phyloP scores from a whole-genome alignment of 2,329 filamentous ascomycete species.

The Fusarium pininemorale region DNA sequence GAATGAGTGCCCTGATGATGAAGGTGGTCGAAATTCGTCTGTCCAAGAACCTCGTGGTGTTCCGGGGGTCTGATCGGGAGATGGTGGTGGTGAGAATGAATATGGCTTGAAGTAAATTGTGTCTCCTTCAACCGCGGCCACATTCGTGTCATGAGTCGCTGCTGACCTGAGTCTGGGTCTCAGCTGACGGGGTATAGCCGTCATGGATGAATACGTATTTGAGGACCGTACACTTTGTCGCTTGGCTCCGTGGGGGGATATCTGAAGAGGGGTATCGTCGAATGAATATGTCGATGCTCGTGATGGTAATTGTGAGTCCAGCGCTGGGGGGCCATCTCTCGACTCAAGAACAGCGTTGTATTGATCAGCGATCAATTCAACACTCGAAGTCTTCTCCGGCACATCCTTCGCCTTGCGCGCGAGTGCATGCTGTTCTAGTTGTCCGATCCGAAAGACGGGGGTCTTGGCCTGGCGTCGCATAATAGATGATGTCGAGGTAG shows the following conservation, averaged over 20 bases:
- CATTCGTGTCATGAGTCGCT: slow-evolving; percentile 56
- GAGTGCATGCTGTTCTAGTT: slow-evolving; percentile 53
- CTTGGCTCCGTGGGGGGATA: slow-evolving; percentile 18
- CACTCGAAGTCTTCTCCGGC: slow-evolving; percentile 51
- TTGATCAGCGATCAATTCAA: slow-evolving; percentile 61
- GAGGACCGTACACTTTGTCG: slow-evolving; percentile 16
- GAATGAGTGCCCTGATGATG: slow-evolving; percentile 27
- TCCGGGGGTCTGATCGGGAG: slow-evolving; percentile 38
- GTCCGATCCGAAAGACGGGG: slow-evolving; percentile 59
- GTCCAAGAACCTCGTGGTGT: slow-evolving; percentile 18
- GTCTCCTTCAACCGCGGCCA: slow-evolving; percentile 59
- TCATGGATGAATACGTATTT: slow-evolving; percentile 24
- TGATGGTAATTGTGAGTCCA: slow-evolving; percentile 43
- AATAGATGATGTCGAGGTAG: slow-evolving; percentile 41
- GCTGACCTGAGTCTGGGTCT: slow-evolving; percentile 43
- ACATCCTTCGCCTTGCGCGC: slow-evolving; percentile 32
- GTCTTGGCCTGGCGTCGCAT: slow-evolving; percentile 61
- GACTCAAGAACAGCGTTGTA: slow-evolving; percentile 58
- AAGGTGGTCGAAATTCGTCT: slow-evolving; percentile 19
- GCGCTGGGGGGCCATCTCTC: slow-evolving; percentile 47
- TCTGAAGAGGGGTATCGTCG: slow-evolving; percentile 24
- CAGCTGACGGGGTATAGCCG: slow-evolving; percentile 37
- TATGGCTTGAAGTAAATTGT: slow-evolving; percentile 58
- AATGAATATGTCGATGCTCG: slow-evolving; percentile 10
- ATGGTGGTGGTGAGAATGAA: slow-evolving; percentile 51